A percentile compares a stretch with the other conserved stretches of the same genome.
phyloP scores from a whole-genome alignment of 495 filamentous ascomycete species.

The Hypoxylon fuscum region DNA sequence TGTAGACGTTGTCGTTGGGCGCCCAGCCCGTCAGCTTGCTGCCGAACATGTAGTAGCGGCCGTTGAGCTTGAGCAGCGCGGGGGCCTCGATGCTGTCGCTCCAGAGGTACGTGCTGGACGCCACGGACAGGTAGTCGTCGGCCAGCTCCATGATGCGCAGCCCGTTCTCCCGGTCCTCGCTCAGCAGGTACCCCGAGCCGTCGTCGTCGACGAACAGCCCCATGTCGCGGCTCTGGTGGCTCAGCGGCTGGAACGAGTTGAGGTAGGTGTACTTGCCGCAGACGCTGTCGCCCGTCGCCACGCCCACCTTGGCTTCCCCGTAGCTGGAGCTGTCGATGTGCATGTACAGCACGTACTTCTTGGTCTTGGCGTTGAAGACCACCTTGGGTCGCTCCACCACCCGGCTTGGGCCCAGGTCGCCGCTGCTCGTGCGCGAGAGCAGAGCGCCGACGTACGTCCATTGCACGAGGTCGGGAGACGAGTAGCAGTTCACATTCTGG shows the following conservation, averaged over 20 bases:
- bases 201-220: slow-evolving; percentile 69
- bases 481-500: slow-evolving; percentile 67
- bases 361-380: slow-evolving; percentile 63
- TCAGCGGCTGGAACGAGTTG: slow-evolving; percentile 56
- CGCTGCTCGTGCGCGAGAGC: slow-evolving; percentile 57
- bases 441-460: slow-evolving; percentile 68
- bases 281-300: slow-evolving; percentile 65
- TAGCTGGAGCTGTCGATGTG: slow-evolving; percentile 72
- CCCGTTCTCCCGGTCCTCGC: slow-evolving; percentile 67
- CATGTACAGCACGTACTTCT: slow-evolving; percentile 68
- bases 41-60: slow-evolving; percentile 53
- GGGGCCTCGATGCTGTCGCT: slow-evolving; percentile 56
- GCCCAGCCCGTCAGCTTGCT: slow-evolving; percentile 56
- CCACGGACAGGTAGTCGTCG: slow-evolving; percentile 59
- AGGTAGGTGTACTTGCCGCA: slow-evolving; percentile 64
- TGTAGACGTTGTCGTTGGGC: slow-evolving; percentile 69
- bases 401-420: slow-evolving; percentile 68
- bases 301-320: slow-evolving; percentile 69
- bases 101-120: slow-evolving; percentile 60
- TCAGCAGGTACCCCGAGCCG: slow-evolving; percentile 68
- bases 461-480: slow-evolving; percentile 65
- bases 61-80: slow-evolving; percentile 50
- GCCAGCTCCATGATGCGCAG: slow-evolving; percentile 60
- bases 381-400: slow-evolving; percentile 74
- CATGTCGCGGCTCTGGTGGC: slow-evolving; percentile 67